phyloP scores from a whole-genome alignment of 768 basidiomycete species.

The Leccinellum albellum region DNA sequence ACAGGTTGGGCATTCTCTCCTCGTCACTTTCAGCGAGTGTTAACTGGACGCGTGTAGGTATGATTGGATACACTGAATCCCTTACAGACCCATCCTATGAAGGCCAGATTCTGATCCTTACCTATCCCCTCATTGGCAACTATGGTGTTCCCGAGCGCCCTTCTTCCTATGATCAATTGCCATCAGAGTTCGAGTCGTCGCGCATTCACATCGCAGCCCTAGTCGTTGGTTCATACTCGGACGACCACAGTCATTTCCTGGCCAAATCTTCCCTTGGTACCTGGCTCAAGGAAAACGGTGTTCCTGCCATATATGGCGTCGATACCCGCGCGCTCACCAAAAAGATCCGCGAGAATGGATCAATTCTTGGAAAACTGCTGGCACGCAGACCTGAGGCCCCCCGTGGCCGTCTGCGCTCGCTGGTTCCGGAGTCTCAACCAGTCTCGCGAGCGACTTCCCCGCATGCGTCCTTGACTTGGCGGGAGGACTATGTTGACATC shows the following conservation, averaged over 20 bases:
- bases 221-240: constrained; percentile 90
- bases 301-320: constrained; percentile 93
- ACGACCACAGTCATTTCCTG: constrained; percentile 92
- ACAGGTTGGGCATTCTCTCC: constrained; percentile 63
- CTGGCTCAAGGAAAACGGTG: constrained; percentile 93
- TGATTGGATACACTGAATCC: constrained; percentile 99
- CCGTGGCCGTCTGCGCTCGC: constrained; percentile 34
- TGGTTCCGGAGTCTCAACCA: constrained; percentile 36
- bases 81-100: constrained; percentile 98
- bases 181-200: constrained; percentile 86
- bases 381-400: constrained; percentile 52
- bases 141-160: constrained; percentile 88
- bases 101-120: constrained; percentile 95
- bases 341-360: constrained; percentile 91
- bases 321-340: constrained; percentile 97
- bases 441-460: constrained; percentile 53
- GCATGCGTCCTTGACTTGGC: constrained; percentile 58
- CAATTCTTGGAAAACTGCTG: constrained; percentile 83
- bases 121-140: constrained; percentile 95
- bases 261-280: constrained; percentile 80
- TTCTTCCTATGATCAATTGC: constrained; percentile 49
- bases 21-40: constrained; percentile 8
- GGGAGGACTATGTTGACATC: constrained; percentile 76
- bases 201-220: constrained; percentile 92
- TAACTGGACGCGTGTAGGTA: constrained; percentile 53